These are phyloP conservation scores for Rosa chinensis DNA, from an alignment of 306 rosid species.

Conservation along the genomic window DNA sequence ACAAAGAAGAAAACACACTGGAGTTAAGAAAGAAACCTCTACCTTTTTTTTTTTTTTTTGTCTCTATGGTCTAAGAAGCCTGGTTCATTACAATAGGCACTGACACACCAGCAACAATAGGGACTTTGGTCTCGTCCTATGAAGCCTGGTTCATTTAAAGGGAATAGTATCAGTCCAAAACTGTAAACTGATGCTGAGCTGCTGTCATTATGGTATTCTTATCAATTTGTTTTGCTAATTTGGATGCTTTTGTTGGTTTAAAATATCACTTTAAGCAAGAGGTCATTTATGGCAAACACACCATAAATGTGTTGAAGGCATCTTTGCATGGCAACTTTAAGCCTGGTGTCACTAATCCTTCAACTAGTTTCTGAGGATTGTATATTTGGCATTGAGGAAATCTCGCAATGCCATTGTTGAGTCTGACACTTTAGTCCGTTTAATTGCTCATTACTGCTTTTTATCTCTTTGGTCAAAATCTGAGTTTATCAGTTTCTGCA, in stretches of 20 bases:
- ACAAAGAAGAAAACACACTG: neutral
- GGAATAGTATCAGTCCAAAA: neutral
- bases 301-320: neutral
- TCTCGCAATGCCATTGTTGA: neutral
- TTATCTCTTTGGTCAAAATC: neutral
- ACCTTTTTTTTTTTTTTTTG: neutral
- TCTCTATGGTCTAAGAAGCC: neutral
- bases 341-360: conserved; percentile 18
- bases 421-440: neutral
- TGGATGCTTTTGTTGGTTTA: conserved; percentile 1
- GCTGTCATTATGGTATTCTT: conserved; percentile 11
- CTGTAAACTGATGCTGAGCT: conserved; percentile 7
- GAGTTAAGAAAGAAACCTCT: neutral
- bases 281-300: neutral
- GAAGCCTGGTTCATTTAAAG: neutral
- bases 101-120: conserved; percentile 1
- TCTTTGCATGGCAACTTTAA: neutral
- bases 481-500: neutral
- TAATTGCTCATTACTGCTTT: neutral
- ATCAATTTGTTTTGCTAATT: conserved; percentile 6
- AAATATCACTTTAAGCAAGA: conserved; percentile 2
- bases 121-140: neutral
- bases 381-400: neutral
- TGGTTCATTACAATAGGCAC: neutral
- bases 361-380: neutral